Evolutionary conservation across 2,329 filamentous ascomycete species (phyloP), one percentile per base, ranked within the genome.

Genomic region (Malbranchea zuffiana): DNA sequence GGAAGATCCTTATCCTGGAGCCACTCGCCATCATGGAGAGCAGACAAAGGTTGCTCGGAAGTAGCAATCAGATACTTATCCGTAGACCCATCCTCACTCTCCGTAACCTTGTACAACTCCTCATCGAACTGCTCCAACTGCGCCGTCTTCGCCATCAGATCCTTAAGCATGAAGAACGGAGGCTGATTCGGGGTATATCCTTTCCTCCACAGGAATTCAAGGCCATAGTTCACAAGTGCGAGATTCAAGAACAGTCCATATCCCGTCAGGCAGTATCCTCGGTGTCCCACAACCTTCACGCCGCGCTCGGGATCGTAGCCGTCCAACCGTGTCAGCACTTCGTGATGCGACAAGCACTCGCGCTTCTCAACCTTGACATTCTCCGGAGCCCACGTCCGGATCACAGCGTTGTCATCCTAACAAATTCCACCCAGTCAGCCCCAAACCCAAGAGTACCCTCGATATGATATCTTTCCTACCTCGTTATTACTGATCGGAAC

Each of bases 61-160:
- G 86, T 94, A 10, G 84, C 84, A 53, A 81, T 81, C 24, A 78
- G 62, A 54, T 78, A 78, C 66, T 95, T 95, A 65, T 96, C 90
- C 34, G 82, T 84, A 51, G 84, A 75, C 46, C 84, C 77, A 50
- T 92, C 85, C 41, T 84, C 82, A 57, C 82, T 81, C 48, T 88
- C 78, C 16, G 71, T 71, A 38, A 98, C 88, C 66, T 96, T 96
- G 72, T 98, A 98, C 35, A 98, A 69, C 62, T 96, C 88, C 60
- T 96, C 90, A 55, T 98, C 90, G 54, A 98, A 98, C 54, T 95
- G 83, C 49, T 90, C 86, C 17, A 98, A 76, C 64, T 98, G 90
- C 2, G 90, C 90, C 0, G 90, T 98, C 71, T 96, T 96, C 43
- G 82, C 87, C 90, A 98, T 98, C 59, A 85, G 80, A 34, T 93